Evolutionary conservation across 2,329 filamentous ascomycete species (phyloP).

Genomic region (Acrocalymma vagum): DNA sequence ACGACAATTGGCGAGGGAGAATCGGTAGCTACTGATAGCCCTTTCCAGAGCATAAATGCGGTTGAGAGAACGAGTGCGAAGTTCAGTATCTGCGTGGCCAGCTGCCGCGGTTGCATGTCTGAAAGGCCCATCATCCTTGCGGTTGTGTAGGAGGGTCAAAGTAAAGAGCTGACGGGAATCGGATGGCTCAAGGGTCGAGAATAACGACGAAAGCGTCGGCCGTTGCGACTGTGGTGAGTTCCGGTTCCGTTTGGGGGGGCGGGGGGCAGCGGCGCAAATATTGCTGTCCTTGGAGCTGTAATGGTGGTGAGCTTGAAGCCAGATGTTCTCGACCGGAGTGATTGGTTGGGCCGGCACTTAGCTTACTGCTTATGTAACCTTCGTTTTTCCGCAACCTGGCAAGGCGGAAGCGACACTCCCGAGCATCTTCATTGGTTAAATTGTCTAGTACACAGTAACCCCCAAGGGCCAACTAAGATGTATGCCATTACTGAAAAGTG

Average conservation of each 20-base stretch:
- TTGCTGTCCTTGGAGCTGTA: conserved; percentile 19
- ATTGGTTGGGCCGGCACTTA: conserved; percentile 18
- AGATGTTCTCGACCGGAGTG: conserved; percentile 36
- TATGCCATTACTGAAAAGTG: no score
- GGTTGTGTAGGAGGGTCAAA: conserved; percentile 14
- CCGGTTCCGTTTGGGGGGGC: neutral
- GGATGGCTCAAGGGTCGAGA: neutral
- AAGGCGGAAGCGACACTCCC: no score
- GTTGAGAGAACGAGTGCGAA: conserved; percentile 90
- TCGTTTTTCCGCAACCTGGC: no score
- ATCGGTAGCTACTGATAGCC: conserved; percentile 79
- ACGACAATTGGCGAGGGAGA: conserved; percentile 75
- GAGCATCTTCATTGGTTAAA: no score
- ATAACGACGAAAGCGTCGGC: neutral
- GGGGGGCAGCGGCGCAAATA: conserved; percentile 5
- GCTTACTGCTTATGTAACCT: conserved; percentile 32
- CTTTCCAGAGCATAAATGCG: conserved; percentile 93
- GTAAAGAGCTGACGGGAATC: conserved; percentile 3
- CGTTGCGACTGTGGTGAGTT: neutral
- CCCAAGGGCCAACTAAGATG: no score
- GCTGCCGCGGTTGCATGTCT: conserved; percentile 77
- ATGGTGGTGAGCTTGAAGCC: conserved; percentile 36
- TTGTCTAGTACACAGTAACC: no score
- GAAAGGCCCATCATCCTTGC: conserved; percentile 58
- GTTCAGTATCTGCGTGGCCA: conserved; percentile 83